Conservation (phyloP, 768 basidiomycete genomes). For the Hemileccinum rubropunctum region DNA sequence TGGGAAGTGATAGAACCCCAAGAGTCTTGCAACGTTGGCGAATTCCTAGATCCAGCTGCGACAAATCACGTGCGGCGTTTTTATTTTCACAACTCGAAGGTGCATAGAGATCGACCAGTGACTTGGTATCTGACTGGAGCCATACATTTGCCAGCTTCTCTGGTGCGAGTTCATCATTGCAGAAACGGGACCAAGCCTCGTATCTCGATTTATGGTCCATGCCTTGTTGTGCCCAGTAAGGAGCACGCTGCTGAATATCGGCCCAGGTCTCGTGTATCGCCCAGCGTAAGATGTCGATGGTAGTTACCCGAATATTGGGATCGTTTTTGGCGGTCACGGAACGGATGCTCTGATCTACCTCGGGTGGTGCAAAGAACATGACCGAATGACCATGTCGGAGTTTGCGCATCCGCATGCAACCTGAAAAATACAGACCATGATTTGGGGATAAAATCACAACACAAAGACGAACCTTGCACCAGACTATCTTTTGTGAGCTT, state of each 20-base stretch:
- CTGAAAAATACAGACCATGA: slow-evolving; percentile 25
- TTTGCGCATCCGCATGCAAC: slow-evolving; percentile 50
- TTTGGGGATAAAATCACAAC: not conserved
- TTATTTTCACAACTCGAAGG: not conserved
- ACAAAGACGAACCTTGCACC: slow-evolving; percentile 39
- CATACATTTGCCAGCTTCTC: slow-evolving; percentile 21
- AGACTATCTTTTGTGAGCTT: slow-evolving; percentile 49
- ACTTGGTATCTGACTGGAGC: slow-evolving; percentile 38
- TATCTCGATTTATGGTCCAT: slow-evolving; percentile 7
- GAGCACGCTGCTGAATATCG: slow-evolving; percentile 35
- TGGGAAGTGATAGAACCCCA: slow-evolving; percentile 7
- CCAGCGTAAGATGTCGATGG: slow-evolving; percentile 41
- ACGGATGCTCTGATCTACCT: slow-evolving; percentile 38
- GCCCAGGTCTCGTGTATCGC: slow-evolving; percentile 41
- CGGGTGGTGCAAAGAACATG: slow-evolving; percentile 42
- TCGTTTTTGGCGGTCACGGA: slow-evolving; percentile 12
- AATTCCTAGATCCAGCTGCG: not conserved
- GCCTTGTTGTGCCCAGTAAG: slow-evolving; percentile 41
- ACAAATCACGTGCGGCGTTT: not conserved
- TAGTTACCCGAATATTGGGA: not conserved
- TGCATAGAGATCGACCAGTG: slow-evolving; percentile 34
- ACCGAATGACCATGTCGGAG: slow-evolving; percentile 44
- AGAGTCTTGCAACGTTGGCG: slow-evolving; percentile 7
- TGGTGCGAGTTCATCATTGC: not conserved
- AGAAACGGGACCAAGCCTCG: slow-evolving; percentile 13